Evolutionary conservation across 208 protist genomes (phyloP).

Genomic region (Acanthamoeba royreba): DNA sequence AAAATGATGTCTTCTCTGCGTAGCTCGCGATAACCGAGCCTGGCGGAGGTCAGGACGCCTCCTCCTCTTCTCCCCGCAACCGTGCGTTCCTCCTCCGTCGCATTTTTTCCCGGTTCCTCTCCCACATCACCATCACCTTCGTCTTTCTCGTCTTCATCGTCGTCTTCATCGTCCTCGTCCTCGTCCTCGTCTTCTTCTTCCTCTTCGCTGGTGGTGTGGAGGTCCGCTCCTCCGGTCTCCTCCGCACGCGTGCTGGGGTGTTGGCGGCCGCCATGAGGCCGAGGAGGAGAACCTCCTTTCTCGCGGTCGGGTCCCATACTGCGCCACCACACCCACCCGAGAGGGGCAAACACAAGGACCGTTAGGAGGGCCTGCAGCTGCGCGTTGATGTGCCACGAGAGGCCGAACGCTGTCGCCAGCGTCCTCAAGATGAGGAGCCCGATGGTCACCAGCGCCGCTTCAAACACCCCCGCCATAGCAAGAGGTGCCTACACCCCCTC

Average conservation of each 20-base stretch:
- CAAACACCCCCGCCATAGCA: background rate
- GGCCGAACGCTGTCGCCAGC: background rate
- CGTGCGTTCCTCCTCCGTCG: too few species aligned
- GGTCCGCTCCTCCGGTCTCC: background rate
- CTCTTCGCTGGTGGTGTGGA: background rate
- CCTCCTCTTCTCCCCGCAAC: background rate
- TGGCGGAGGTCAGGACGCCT: too few species aligned
- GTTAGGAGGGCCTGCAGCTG: background rate
- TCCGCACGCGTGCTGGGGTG: background rate
- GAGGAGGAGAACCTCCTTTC: background rate
- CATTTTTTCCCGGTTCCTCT: background rate
- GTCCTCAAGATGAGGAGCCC: background rate
- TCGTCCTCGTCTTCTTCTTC: background rate
- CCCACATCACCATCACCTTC: background rate
- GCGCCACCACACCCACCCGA: slow-evolving; percentile 6
- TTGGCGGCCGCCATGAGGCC: background rate
- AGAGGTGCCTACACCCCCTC: too few species aligned
- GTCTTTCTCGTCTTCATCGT: background rate
- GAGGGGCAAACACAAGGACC: background rate
- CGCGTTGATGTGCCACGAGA: slow-evolving; percentile 6
- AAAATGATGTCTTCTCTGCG: background rate
- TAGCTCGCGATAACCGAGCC: background rate
- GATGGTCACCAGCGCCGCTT: background rate
- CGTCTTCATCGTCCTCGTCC: background rate
- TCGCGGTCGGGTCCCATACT: too few species aligned